phyloP scores from a whole-genome alignment of 2,329 filamentous ascomycete genomes.

The Aureobasidium mangrovei region DNA sequence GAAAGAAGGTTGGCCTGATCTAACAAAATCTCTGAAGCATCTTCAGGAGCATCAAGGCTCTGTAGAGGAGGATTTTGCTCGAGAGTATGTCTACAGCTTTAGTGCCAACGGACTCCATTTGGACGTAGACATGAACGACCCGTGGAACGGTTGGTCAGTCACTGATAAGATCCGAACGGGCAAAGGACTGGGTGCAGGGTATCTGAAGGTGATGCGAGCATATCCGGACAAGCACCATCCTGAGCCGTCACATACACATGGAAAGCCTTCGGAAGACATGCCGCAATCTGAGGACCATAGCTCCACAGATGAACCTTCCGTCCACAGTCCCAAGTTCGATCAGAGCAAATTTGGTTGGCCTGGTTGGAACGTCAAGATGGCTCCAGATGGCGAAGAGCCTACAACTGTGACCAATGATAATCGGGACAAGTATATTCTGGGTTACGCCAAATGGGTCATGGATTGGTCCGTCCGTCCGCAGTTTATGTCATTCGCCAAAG shows the following conservation, averaged over 20 bases:
- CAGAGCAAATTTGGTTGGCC: conserved; percentile 40
- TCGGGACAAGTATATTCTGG: conserved; percentile 65
- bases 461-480: conserved; percentile 69
- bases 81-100: conserved; percentile 80
- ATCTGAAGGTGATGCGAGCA: conserved; percentile 1
- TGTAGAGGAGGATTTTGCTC: conserved; percentile 71
- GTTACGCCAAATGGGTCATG: conserved; percentile 79
- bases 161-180: conserved; percentile 7
- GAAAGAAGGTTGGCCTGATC: conserved; percentile 75
- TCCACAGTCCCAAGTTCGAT: neutral
- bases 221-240: conserved; percentile 12
- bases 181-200: neutral
- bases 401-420: conserved; percentile 74
- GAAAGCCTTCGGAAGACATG: neutral
- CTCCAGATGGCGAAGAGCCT: conserved; percentile 42
- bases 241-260: neutral
- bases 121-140: conserved; percentile 43
- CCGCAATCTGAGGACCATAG: neutral
- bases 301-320: neutral
- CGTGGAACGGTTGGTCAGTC: conserved; percentile 9
- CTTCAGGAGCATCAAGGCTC: conserved; percentile 70
- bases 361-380: conserved; percentile 37
- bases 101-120: conserved; percentile 46
- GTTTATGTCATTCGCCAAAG: conserved; percentile 68
- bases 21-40: conserved; percentile 63